A percentile compares a stretch with the other conserved stretches of the same genome.
These are phyloP conservation scores for Hymenoscyphus fraxineus DNA, from an alignment of 2,329 filamentous ascomycete genomes.

Conservation along the genomic window DNA sequence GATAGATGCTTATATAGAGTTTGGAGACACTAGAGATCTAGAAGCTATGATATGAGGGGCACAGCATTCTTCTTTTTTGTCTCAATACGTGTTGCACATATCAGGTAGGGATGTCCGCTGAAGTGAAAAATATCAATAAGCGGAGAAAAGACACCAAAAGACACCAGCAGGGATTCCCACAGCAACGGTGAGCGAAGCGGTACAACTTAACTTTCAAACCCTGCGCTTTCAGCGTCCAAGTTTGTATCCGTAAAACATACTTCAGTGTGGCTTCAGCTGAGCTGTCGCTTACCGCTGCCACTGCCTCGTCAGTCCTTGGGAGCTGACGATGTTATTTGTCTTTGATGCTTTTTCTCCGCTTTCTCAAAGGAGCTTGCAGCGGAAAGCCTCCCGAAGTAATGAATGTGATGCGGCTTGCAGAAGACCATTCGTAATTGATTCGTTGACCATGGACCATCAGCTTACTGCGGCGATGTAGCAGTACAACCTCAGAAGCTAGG, in stretches of 20 bases:
- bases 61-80: neutral
- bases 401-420: neutral
- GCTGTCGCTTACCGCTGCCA: neutral
- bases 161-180: neutral
- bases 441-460: neutral
- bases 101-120: neutral
- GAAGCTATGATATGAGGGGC: neutral
- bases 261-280: neutral
- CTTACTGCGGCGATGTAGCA: neutral
- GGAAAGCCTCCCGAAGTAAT: neutral
- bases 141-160: neutral
- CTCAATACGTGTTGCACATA: neutral
- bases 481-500: neutral
- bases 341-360: neutral
- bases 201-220: too few relatives aligned
- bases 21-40: neutral
- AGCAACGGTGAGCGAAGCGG: too few relatives aligned
- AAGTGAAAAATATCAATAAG: neutral
- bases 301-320: neutral
- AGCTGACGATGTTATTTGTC: neutral
- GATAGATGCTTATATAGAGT: neutral
- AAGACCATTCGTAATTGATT: slow-evolving; percentile 1
- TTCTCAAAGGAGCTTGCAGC: neutral
- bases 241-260: too few relatives aligned
- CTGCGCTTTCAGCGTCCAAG: too few relatives aligned